These are phyloP conservation scores for Lactarius psammicola DNA, from an alignment of 768 basidiomycete genomes.

Conservation along the genomic window DNA sequence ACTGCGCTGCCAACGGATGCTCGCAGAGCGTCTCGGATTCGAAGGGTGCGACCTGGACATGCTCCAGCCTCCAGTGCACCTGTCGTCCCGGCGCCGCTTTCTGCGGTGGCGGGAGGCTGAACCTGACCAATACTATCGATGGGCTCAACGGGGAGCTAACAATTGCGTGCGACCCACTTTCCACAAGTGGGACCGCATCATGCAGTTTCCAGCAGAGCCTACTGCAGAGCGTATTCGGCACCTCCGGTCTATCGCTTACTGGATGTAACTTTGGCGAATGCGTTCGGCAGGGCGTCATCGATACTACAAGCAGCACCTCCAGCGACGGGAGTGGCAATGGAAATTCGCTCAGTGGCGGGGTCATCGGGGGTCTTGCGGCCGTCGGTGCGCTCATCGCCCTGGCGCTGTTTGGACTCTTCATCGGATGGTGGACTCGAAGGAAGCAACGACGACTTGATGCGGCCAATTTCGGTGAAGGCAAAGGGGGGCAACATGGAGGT, in stretches of 20 bases:
- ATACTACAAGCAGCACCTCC: conserved; percentile 42
- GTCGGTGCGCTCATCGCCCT: conserved; percentile 64
- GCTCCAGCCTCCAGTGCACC: conserved; percentile 68
- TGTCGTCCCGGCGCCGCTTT: conserved; percentile 71
- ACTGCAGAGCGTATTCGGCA: conserved; percentile 70
- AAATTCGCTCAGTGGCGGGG: conserved; percentile 67
- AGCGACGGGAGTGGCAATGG: conserved; percentile 28
- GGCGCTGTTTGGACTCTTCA: conserved; percentile 55
- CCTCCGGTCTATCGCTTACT: conserved; percentile 64
- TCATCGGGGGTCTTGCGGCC: conserved; percentile 87
- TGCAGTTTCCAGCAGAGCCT: conserved; percentile 78
- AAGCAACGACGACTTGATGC: conserved; percentile 51
- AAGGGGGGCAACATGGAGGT: conserved; percentile 42
- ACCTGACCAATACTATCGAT: conserved; percentile 66
- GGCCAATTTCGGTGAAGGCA: conserved; percentile 33
- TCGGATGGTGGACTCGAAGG: conserved; percentile 62
- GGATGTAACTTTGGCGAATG: conserved; percentile 89
- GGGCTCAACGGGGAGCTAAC: conserved; percentile 59
- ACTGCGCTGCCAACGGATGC: conserved; percentile 72
- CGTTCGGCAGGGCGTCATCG: conserved; percentile 75
- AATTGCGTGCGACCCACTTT: conserved; percentile 60
- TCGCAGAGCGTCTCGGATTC: conserved; percentile 49
- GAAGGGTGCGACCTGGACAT: conserved; percentile 60
- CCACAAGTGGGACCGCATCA: conserved; percentile 46
- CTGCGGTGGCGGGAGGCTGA: conserved; percentile 55